These are phyloP conservation scores for Trichoderma aggressivum DNA, from an alignment of 2,329 filamentous ascomycete species.

Conservation along the genomic window DNA sequence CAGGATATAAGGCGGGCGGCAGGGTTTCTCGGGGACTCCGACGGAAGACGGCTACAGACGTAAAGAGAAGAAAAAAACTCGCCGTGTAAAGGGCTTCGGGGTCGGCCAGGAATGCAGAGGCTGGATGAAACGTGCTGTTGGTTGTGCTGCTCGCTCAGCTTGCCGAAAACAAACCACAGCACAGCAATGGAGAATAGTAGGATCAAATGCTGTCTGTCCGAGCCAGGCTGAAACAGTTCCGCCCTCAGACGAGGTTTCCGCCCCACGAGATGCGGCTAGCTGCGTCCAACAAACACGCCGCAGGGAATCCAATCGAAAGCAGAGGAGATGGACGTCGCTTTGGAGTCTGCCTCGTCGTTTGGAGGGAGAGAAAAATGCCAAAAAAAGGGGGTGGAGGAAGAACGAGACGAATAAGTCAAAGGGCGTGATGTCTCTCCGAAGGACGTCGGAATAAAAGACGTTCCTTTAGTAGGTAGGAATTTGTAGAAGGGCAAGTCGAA, in stretches of 20 bases:
- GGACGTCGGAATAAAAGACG: background rate
- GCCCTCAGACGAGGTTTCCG: background rate
- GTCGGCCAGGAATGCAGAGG: background rate
- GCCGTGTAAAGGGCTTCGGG: background rate
- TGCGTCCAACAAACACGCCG: conserved; percentile 2
- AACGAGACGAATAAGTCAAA: background rate
- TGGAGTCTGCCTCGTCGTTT: background rate
- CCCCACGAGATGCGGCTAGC: background rate
- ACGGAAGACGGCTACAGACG: background rate
- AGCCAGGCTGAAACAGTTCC: background rate
- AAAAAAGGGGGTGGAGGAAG: background rate
- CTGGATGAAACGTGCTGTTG: conserved; percentile 4
- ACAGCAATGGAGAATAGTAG: background rate
- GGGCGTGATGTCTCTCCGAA: background rate
- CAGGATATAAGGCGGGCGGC: background rate
- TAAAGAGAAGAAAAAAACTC: background rate
- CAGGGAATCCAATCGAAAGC: background rate
- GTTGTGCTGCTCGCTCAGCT: background rate
- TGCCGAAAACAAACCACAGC: background rate
- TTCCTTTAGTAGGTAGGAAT: background rate
- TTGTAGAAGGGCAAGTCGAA: background rate
- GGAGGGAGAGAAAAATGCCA: background rate
- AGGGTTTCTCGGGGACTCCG: background rate
- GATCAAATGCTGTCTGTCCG: background rate
- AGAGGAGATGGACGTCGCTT: background rate